A percentile compares a stretch with the other conserved stretches of the same genome.
Evolutionary conservation across 2,329 filamentous ascomycete genomes (phyloP).

Genomic region (Stachybotrys elegans): DNA sequence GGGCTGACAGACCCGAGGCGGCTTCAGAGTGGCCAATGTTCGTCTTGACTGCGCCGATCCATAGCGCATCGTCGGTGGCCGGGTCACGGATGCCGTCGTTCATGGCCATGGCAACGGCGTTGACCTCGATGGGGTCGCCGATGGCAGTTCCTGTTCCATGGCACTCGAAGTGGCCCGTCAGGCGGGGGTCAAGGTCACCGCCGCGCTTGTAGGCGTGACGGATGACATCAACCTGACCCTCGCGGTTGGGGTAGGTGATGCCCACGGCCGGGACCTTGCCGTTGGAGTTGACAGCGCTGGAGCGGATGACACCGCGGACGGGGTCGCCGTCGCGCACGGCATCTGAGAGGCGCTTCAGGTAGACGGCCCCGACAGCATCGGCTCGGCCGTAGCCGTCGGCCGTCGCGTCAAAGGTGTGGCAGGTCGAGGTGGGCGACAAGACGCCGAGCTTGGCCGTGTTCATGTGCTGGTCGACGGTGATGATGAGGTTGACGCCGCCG

Average conservation of each 20-base stretch:
- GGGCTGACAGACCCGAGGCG: conserved; percentile 14
- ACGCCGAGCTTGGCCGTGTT: conserved; percentile 12
- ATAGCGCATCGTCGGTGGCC: conserved; percentile 5
- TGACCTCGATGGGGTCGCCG: conserved; percentile 34
- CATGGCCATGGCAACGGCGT: conserved; percentile 30
- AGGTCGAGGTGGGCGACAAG: conserved; percentile 15
- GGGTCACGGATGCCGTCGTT: neutral
- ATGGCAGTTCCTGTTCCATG: conserved; percentile 30
- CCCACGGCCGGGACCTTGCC: conserved; percentile 15
- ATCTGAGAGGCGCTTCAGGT: conserved; percentile 23
- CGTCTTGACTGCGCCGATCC: conserved; percentile 16
- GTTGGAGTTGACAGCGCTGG: conserved; percentile 13
- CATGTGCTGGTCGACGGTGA: conserved; percentile 16
- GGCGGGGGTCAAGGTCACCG: conserved; percentile 8
- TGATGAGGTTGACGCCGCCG: conserved; percentile 28
- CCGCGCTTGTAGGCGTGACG: conserved; percentile 10
- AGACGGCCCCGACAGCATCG: conserved; percentile 24
- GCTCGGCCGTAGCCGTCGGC: conserved; percentile 29
- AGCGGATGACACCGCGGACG: conserved; percentile 17
- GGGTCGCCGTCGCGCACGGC: conserved; percentile 19
- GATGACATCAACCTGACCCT: conserved; percentile 14
- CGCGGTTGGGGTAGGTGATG: conserved; percentile 16
- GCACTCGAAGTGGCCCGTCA: conserved; percentile 14
- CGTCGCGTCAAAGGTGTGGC: conserved; percentile 25
- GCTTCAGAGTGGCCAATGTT: conserved; percentile 19